Conservation (phyloP, 2,329 filamentous ascomycete species). For the Cercospora sesami region DNA sequence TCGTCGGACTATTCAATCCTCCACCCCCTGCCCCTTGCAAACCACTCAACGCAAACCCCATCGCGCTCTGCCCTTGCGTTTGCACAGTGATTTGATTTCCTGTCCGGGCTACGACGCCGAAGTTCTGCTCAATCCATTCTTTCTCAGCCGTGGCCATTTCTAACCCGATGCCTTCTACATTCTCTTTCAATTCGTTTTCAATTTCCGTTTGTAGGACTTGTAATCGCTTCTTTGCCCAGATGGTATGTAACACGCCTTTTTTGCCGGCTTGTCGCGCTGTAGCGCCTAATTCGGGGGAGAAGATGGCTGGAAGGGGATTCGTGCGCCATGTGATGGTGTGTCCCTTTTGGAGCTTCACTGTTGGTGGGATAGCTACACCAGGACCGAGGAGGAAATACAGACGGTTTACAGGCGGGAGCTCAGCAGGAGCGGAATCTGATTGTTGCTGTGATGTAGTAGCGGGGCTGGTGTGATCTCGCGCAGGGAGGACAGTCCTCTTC, state of each 20-base stretch:
- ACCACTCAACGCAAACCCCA: constrained; percentile 30
- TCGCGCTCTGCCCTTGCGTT: constrained; percentile 29
- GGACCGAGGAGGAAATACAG: constrained; percentile 81
- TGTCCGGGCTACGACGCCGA: constrained; percentile 59
- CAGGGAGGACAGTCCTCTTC: constrained; percentile 68
- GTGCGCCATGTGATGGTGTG: constrained; percentile 57
- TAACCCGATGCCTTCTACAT: constrained; percentile 77
- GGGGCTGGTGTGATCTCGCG: constrained; percentile 53
- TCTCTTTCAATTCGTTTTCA: constrained; percentile 67
- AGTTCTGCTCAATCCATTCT: constrained; percentile 81
- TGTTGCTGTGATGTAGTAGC: constrained; percentile 19
- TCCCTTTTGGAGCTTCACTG: constrained; percentile 61
- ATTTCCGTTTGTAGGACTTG: constrained; percentile 76
- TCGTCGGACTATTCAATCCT: constrained; percentile 53
- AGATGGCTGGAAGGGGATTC: constrained; percentile 84
- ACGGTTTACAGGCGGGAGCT: constrained; percentile 52
- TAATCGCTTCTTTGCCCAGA: constrained; percentile 84
- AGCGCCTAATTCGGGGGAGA: constrained; percentile 70
- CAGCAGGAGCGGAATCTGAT: constrained; percentile 18
- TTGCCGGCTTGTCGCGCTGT: constrained; percentile 67
- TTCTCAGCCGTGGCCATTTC: constrained; percentile 82
- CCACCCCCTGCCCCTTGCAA: constrained; percentile 18
- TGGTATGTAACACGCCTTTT: constrained; percentile 81
- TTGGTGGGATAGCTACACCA: constrained; percentile 67
- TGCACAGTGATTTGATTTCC: constrained; percentile 41